phyloP scores from a whole-genome alignment of 139 green algal species.

The Klebsormidium nitens region DNA sequence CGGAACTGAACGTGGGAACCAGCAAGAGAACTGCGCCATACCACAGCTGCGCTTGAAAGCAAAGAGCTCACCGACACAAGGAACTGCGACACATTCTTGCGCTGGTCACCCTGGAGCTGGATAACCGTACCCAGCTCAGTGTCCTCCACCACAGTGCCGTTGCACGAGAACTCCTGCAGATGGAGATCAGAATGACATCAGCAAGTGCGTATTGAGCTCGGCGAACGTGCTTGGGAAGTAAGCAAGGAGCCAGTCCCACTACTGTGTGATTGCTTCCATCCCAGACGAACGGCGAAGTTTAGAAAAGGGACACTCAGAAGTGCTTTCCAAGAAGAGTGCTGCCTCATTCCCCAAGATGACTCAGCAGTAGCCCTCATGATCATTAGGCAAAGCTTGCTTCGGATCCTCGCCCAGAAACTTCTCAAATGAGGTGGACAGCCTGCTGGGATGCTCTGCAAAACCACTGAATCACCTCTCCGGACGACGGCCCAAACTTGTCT shows the following conservation, averaged over 20 bases:
- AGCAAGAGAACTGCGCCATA: not conserved
- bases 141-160: constrained; percentile 97
- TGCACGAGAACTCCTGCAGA: constrained; percentile 90
- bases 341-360: too few relatives aligned
- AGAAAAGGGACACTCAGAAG: too few relatives aligned
- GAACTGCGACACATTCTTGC: constrained; percentile 96
- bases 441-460: too few relatives aligned
- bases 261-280: not conserved
- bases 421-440: too few relatives aligned
- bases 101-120: constrained; percentile 98
- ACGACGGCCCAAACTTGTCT: too few relatives aligned
- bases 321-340: too few relatives aligned
- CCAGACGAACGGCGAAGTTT: not conserved
- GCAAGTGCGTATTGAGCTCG: not conserved
- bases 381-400: too few relatives aligned
- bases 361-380: too few relatives aligned
- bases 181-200: constrained; percentile 23
- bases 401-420: too few relatives aligned
- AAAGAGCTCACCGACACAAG: constrained; percentile 52
- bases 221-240: too few relatives aligned
- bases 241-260: too few relatives aligned
- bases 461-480: too few relatives aligned
- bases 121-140: constrained; percentile 86
- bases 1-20: not conserved
- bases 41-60: not conserved